Base-by-base conservation (phyloP, 768 basidiomycete species). In the Boletus bicolor region DNA sequence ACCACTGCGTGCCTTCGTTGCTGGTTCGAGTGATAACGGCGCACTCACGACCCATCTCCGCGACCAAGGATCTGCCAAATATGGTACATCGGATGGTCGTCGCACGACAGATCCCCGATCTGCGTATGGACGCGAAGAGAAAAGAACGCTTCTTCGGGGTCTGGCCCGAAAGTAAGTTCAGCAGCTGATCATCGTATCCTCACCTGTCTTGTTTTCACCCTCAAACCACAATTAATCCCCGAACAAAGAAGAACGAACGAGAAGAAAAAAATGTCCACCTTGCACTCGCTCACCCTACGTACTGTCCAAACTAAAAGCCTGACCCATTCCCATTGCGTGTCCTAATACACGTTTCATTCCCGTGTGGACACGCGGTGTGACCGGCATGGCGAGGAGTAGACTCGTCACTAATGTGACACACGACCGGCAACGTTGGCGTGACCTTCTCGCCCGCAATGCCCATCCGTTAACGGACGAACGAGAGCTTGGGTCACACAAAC, bases 291-390 rank as follows among this genome's bases (percentile, higher is more conserved):
- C 37, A 7, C 36, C 39, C 39, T 26, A 38, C 1, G 44, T 41
- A 37, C 30, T 35, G 12, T 38, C 53, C 26, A 38, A 19, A 21
- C 21, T n/a, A 26, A 19, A 50, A 24, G 24, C 11, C n/a, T 26
- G 38, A 15, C 19, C 5, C 30, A 36, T 30, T 14, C 19, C 5
- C 30, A 36, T 30, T 14, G 43, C 21, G 43, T 26, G 28, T 41
- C 51, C 12, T 24, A 38, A 44, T 43, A 42, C 48, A 41, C 30
- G 5, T 26, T 59, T 54, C 49, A 55, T 62, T 58, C 49, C 55
- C 55, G 44, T 55, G 54, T 28, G 41, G 34, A 38, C 45, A 45
- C 54, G 32, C 28, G 39, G 37, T 28, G 21, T 44, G 43, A 26
- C 36, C 17, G 32, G 46, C 34, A 28, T 39, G 52, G 24, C 46